Base-by-base conservation (phyloP, 192 early-diverging fungal species). In the Cetraspora pellucida region DNA sequence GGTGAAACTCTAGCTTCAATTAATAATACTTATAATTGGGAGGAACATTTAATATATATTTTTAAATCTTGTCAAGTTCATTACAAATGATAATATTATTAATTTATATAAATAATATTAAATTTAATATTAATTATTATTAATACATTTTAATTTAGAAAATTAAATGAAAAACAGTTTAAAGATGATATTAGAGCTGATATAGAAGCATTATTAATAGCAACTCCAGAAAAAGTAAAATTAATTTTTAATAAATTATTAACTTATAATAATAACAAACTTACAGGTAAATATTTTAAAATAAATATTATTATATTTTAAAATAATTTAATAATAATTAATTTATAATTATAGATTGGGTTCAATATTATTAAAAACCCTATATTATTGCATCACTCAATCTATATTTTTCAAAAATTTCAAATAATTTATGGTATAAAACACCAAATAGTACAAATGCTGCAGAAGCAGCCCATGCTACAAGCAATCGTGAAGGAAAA, bases 1-100 rank as follows among this genome's bases (percentile, higher is more conserved):
- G 31, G 31, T 27, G 1, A 27, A 64, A 27, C 7, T 30, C 30
- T 64, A 43, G 28, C 8, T 64, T 27, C 5, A 64, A 64, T 64
- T 27, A 27, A 64, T 30, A 27, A 19, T 27, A 37, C 31, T 14
- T 27, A 30, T 7, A 28, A 64, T 16, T 65, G 63, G 43, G 16
- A 65, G 2, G 63, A 65, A 65, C 43, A 65, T 65, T 23, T 31
- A 10, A 30, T 65, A 27, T 11, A 65, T 65, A 65, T 65, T 44
- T 65, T 65, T 21, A 65, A 65, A 65, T 65, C 43, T 14, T 65
- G 63, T 10, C 63, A 65, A 10, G 19, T 65, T 0, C 43, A 65
- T 65, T 65, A 14, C 31, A 65, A 65, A 65, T 30, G 19, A 13
- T 65, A 65, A 65, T 43, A 43, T n/a, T 43, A n/a, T 3, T 17